Conservation (phyloP, 305 asterid species). For the Withania somnifera region DNA sequence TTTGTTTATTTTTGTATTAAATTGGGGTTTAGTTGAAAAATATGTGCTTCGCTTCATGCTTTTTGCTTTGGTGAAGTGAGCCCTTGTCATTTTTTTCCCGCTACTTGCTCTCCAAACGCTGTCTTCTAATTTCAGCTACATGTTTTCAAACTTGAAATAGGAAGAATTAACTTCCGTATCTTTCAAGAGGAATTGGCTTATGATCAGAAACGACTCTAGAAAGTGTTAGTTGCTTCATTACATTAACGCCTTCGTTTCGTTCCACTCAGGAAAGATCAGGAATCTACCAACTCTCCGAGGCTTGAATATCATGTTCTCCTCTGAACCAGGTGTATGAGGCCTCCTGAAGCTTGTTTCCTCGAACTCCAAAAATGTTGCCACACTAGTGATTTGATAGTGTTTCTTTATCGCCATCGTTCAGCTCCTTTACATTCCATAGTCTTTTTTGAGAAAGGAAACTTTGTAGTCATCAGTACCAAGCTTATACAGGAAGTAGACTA, state of each 20-base stretch:
- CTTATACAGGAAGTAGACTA: neutral
- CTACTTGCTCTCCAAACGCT: too few relatives aligned
- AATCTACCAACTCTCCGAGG: neutral
- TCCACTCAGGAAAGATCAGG: neutral
- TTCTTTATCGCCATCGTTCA: neutral
- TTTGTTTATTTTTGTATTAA: too few relatives aligned
- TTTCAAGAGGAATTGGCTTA: neutral
- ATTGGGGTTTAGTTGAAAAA: too few relatives aligned
- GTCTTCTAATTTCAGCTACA: neutral
- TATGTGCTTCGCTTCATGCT: too few relatives aligned
- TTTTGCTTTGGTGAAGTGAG: too few relatives aligned
- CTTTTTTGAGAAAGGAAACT: neutral
- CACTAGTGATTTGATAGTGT: neutral
- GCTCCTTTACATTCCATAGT: neutral
- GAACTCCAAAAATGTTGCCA: neutral
- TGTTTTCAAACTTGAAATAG: neutral
- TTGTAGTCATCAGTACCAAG: neutral
- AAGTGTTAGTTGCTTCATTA: neutral
- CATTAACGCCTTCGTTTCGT: neutral
- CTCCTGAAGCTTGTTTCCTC: neutral
- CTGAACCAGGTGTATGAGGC: neutral
- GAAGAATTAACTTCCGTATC: neutral
- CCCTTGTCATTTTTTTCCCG: too few relatives aligned
- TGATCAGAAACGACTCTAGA: neutral
- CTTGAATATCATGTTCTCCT: neutral